phyloP scores from a whole-genome alignment of 345 rosid genomes.

The Ailanthus altissimus region DNA sequence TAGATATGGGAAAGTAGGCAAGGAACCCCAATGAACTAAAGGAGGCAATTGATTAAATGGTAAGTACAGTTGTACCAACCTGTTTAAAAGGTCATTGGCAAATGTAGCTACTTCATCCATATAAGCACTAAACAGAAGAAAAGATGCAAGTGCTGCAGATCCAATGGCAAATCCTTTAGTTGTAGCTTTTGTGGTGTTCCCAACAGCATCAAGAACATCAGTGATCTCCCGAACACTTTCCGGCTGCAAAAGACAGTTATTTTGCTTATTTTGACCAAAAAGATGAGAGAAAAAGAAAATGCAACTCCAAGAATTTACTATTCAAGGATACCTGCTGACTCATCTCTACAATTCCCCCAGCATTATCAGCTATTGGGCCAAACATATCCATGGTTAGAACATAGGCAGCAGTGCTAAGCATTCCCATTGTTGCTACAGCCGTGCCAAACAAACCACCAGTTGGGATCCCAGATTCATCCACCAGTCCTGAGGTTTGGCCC shows the following conservation, averaged over 20 bases:
- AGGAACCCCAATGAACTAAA: neutral
- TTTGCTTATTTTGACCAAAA: neutral
- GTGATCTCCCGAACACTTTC: slow-evolving; percentile 98
- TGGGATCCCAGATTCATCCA: slow-evolving; percentile 83
- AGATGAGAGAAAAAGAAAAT: slow-evolving; percentile 2
- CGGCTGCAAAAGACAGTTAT: slow-evolving; percentile 50
- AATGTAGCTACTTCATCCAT: slow-evolving; percentile 98
- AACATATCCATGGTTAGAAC: slow-evolving; percentile 99
- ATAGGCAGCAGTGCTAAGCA: slow-evolving; percentile 99
- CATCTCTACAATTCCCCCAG: slow-evolving; percentile 99
- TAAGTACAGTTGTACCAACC: slow-evolving; percentile 38
- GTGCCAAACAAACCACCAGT: slow-evolving; percentile 98
- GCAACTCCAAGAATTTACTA: slow-evolving; percentile 11
- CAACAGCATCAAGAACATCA: slow-evolving; percentile 99
- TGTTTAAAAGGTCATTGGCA: slow-evolving; percentile 76
- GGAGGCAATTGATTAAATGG: slow-evolving; percentile 7
- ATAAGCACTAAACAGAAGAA: slow-evolving; percentile 97
- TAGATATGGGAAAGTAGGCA: slow-evolving; percentile 2
- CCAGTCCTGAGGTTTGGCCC: slow-evolving; percentile 89
- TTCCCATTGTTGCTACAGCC: slow-evolving; percentile 99
- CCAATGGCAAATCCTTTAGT: slow-evolving; percentile 99
- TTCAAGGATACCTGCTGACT: slow-evolving; percentile 80
- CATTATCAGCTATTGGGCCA: slow-evolving; percentile 99
- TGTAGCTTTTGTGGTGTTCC: slow-evolving; percentile 98
- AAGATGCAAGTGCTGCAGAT: slow-evolving; percentile 98